phyloP scores from a whole-genome alignment of 176 grass and related monocot species.

The Cymbopogon citratus region DNA sequence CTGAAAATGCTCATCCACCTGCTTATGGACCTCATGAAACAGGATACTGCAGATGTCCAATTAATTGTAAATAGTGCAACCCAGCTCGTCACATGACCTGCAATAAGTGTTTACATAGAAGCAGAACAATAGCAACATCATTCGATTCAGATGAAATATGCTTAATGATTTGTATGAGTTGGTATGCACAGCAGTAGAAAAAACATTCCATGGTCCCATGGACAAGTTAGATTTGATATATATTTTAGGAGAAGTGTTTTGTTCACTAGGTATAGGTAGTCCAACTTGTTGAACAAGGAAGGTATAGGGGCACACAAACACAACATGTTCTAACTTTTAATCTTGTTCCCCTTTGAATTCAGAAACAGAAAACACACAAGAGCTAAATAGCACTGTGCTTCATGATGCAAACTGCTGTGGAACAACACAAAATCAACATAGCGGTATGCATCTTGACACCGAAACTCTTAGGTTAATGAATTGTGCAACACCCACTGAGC shows the following conservation, averaged over 20 bases:
- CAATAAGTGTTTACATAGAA: conserved; percentile 18
- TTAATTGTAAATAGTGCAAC: conserved; percentile 26
- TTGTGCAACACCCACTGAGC: neutral
- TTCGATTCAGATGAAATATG: neutral
- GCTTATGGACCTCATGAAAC: conserved; percentile 42
- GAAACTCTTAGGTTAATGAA: neutral
- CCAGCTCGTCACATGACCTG: conserved; percentile 27
- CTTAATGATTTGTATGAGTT: neutral
- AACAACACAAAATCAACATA: neutral
- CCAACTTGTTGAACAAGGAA: neutral
- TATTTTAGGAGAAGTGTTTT: neutral
- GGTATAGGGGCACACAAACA: neutral
- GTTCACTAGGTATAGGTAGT: neutral
- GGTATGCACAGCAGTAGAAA: neutral
- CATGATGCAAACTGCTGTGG: neutral
- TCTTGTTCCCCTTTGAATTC: neutral
- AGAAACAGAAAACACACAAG: neutral
- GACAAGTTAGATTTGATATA: neutral
- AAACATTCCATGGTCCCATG: neutral
- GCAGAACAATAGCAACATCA: neutral
- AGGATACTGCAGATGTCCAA: conserved; percentile 23
- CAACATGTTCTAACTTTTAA: neutral
- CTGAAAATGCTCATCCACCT: conserved; percentile 39
- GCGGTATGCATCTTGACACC: neutral
- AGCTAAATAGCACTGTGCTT: neutral